Conservation (phyloP, 2,329 filamentous ascomycete species). For the Ophiostoma perfectum region DNA sequence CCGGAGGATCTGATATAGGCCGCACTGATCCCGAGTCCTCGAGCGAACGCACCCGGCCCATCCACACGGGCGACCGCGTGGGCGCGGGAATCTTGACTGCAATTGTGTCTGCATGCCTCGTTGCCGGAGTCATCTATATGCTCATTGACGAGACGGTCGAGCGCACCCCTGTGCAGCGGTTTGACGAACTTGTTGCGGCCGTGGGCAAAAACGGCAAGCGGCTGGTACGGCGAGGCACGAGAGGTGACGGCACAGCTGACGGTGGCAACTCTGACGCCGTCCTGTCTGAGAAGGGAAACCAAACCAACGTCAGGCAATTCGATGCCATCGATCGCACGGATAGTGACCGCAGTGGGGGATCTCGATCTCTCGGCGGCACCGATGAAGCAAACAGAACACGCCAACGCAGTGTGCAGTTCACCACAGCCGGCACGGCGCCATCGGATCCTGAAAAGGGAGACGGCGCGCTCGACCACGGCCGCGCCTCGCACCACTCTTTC, state of each 20-base stretch:
- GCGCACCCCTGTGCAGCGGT: conserved; percentile 33
- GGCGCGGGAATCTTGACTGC: conserved; percentile 31
- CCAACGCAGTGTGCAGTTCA: not conserved
- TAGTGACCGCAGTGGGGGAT: not conserved
- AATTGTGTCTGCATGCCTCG: conserved; percentile 48
- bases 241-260: not conserved
- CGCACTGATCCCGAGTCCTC: conserved; percentile 1
- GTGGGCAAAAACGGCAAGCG: conserved; percentile 21
- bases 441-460: conserved; percentile 14
- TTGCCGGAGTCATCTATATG: conserved; percentile 49
- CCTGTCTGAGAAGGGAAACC: conserved; percentile 21
- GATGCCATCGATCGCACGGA: not conserved
- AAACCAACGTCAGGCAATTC: not conserved
- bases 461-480: not conserved
- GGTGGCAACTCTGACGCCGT: not conserved
- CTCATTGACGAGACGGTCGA: conserved; percentile 44
- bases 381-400: too few relatives aligned
- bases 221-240: conserved; percentile 13
- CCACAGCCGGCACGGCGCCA: not conserved
- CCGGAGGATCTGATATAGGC: conserved; percentile 29
- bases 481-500: conserved; percentile 8
- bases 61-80: conserved; percentile 21
- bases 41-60: not conserved
- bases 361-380: too few relatives aligned
- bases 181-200: conserved; percentile 29